Base-by-base conservation (phyloP, 768 basidiomycete species). In the Suillus placidus region DNA sequence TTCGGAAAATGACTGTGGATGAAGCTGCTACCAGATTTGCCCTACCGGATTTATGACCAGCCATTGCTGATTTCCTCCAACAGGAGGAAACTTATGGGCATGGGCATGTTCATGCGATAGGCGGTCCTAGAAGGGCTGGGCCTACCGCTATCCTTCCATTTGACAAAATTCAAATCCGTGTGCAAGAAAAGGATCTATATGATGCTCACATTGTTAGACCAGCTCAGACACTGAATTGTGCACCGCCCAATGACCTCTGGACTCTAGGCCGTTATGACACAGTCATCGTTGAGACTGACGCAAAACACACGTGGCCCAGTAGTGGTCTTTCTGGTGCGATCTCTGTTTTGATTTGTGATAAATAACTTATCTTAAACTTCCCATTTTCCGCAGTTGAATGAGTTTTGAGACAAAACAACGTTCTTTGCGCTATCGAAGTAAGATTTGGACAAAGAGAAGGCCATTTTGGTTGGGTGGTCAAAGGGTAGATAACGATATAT, bases 11-110 rank as follows among this genome's bases (percentile, higher is more conserved):
- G 23, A 40, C 67, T 8, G 61, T 79, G 35, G 68, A 75, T 37
- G 66, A 72, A 37, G 73, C 66, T n/a, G 69, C 73, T 1, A 13
- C 16, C 5, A 52, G 64, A 32, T 79, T 72, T 63, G 40, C 61
- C 16, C 55, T 80, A 14, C 69, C 66, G 2, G 76, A 78, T 65
- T 71, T 78, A n/a, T 67, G 64, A 13, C 54, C 71, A 1, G 73
- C 73, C 2, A 66, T 78, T 13, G 65, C 64, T 23, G n/a, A 47
- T 12, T 47, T 47, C n/a, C 45, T 47, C 4, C 45, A 47, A 12
- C 1, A 2, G 2, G 45, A 47, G n/a, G 45, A 9, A 12, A 47
- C 45, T 23, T 12, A 47, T n/a, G 45, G 45, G 5, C 45, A 47
- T 4, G 8, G 1, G 4, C 10, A 47, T 47, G 12, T 23, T 23